Base-by-base conservation (phyloP, 805 yeast genomes). In the Cyberlindnera americana region DNA sequence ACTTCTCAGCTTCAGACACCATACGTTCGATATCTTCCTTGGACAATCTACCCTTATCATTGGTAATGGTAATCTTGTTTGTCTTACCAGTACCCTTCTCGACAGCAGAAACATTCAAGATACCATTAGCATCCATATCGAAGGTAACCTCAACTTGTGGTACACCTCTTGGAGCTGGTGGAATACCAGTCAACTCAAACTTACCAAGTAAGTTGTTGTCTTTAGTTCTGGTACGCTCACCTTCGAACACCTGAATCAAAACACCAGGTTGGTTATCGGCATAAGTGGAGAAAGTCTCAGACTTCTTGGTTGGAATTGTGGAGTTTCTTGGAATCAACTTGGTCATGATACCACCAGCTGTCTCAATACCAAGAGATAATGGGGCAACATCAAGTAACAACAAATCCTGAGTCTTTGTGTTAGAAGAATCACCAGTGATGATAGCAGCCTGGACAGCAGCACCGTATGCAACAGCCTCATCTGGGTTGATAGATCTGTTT, bases 241-340 rank as follows among this genome's bases (percentile, higher is more conserved):
- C 98, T 78, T 90, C 96, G 63, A 74, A 90, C 57, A 90, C 98
- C 78, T 90, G 98, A 70, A 91, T 91, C 74, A 90, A 78, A 57
- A 91, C 98, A 85, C 97, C 96, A 62, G 98, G 97, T 77, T 91
- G 99, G 85, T 91, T 90, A 72, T 91, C 98, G 61, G 96, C 93
- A 69, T 87, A 88, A 59, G 99, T 91, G 52, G 97, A 89, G 89
- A 91, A 91, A 55, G 83, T 82, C 78, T 90, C 96, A 41, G 97
- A 89, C 77, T 91, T 91, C 83, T 90, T 91, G 67, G 96, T 86
- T 73, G 99, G 99, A 59, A 91, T 89, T 50, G 98, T 90, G 46
- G 97, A 84, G 85, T 91, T 91, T 79, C 99, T 85, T 75, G 96
- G 96, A 61, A 91, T 91, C 74, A 91, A 85, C 75, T 88, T 88